Evolutionary conservation across 345 rosid genomes (phyloP).

Genomic region (Streptanthus diversifolius): DNA sequence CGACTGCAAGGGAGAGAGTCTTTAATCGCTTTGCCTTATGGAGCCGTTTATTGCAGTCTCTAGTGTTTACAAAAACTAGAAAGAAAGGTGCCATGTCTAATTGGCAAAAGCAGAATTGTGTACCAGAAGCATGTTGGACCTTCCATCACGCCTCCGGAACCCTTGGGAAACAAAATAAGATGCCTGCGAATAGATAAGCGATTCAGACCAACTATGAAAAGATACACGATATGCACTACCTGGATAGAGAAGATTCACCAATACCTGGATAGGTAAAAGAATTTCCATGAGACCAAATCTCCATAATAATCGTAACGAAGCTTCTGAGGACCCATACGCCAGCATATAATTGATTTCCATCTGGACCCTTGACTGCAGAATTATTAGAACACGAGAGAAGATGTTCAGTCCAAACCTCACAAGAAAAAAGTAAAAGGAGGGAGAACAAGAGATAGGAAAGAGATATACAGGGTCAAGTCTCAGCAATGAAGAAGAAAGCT

Average conservation of each 20-base stretch:
- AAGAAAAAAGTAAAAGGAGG: not conserved
- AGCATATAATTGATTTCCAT: conserved; percentile 62
- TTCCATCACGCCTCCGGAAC: conserved; percentile 52
- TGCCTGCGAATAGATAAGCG: conserved; percentile 36
- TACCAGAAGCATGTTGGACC: conserved; percentile 70
- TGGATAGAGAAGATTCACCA: conserved; percentile 12
- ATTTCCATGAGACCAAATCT: conserved; percentile 59
- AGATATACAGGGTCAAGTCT: conserved; percentile 58
- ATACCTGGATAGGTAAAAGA: conserved; percentile 56
- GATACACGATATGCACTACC: not conserved
- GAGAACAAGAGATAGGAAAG: not conserved
- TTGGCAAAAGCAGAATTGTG: not conserved
- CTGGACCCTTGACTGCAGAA: conserved; percentile 42
- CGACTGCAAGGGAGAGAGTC: conserved; percentile 32
- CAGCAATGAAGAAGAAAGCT: conserved; percentile 44
- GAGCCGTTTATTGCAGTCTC: not conserved
- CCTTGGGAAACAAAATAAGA: conserved; percentile 49
- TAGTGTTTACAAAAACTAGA: not conserved
- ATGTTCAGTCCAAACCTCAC: not conserved
- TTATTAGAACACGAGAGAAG: not conserved
- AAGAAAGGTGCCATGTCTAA: conserved; percentile 6
- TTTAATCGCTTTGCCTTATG: not conserved
- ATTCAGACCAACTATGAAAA: not conserved
- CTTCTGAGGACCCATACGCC: conserved; percentile 60
- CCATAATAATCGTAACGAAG: conserved; percentile 53